These are phyloP conservation scores for Phytophthora pinifolia DNA, from an alignment of 352 stramenopile species.

Conservation along the genomic window DNA sequence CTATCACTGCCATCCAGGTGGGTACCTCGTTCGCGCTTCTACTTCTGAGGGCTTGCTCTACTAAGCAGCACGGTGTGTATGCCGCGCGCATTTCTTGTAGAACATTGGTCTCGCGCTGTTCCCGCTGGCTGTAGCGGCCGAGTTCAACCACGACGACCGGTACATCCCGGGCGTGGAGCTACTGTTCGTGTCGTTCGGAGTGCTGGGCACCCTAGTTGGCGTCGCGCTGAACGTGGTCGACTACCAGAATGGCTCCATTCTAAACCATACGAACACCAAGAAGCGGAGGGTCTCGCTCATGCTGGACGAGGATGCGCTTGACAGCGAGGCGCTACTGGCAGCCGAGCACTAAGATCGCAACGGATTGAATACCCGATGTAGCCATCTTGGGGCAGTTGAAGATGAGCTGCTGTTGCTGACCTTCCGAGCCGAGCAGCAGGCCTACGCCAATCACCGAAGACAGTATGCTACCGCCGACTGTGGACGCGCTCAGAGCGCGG, in stretches of 20 bases:
- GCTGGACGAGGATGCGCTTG: constrained; percentile 58
- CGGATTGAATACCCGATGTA: background rate
- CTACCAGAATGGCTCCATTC: constrained; percentile 73
- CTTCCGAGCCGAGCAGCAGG: too few species aligned
- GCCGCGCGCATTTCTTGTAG: constrained; percentile 32
- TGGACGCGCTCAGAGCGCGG: constrained; percentile 25
- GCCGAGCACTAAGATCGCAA: constrained; percentile 45
- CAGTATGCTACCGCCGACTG: background rate
- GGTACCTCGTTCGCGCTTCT: constrained; percentile 1
- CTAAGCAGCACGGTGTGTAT: background rate
- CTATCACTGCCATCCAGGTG: constrained; percentile 93
- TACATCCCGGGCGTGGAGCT: constrained; percentile 85
- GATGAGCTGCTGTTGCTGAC: too few species aligned
- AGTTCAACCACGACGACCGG: constrained; percentile 66
- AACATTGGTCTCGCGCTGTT: constrained; percentile 85
- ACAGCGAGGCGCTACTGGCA: constrained; percentile 57
- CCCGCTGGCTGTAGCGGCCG: constrained; percentile 68
- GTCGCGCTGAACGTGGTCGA: constrained; percentile 76
- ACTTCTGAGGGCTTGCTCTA: too few species aligned
- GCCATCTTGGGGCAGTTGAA: too few species aligned
- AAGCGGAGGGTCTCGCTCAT: constrained; percentile 41
- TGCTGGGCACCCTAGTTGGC: constrained; percentile 71
- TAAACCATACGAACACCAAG: constrained; percentile 58
- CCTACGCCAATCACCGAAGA: too few species aligned
- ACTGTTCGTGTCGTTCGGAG: constrained; percentile 78